A percentile compares a stretch with the other conserved stretches of the same genome.
These are phyloP conservation scores for Diaporthe australafricana DNA, from an alignment of 2,329 filamentous ascomycete genomes.

Conservation along the genomic window DNA sequence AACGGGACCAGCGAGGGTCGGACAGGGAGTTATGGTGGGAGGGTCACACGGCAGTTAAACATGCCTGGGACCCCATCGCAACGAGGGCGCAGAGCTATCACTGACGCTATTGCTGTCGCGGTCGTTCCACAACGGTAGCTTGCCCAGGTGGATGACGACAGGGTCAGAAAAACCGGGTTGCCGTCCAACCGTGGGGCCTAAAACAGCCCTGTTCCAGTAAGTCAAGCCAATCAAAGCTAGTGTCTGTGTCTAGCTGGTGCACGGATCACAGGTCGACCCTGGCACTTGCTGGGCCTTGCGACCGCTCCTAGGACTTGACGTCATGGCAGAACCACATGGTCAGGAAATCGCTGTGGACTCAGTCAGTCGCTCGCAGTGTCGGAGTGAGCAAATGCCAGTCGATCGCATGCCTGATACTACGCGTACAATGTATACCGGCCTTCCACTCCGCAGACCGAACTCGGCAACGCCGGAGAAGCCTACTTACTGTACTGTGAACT, in stretches of 20 bases:
- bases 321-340: constrained; percentile 12
- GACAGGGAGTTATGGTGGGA: constrained; percentile 15
- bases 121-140: constrained; percentile 6
- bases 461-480: not conserved
- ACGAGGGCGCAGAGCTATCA: not conserved
- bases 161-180: constrained; percentile 14
- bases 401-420: not conserved
- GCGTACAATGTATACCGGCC: not conserved
- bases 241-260: not conserved
- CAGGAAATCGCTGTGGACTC: constrained; percentile 2
- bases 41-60: constrained; percentile 28
- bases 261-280: constrained; percentile 15
- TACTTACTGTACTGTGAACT: not conserved
- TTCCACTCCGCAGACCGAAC: not conserved
- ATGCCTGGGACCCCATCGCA: constrained; percentile 8
- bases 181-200: constrained; percentile 21
- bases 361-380: constrained; percentile 3
- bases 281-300: not conserved
- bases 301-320: constrained; percentile 23
- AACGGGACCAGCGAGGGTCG: constrained; percentile 5
- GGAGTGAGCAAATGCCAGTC: not conserved
- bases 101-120: not conserved
- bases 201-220: not conserved
- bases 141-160: constrained; percentile 29
- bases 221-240: not conserved